Evolutionary conservation across 2,329 filamentous ascomycete genomes (phyloP).

Genomic region (Hypocreales sp.): DNA sequence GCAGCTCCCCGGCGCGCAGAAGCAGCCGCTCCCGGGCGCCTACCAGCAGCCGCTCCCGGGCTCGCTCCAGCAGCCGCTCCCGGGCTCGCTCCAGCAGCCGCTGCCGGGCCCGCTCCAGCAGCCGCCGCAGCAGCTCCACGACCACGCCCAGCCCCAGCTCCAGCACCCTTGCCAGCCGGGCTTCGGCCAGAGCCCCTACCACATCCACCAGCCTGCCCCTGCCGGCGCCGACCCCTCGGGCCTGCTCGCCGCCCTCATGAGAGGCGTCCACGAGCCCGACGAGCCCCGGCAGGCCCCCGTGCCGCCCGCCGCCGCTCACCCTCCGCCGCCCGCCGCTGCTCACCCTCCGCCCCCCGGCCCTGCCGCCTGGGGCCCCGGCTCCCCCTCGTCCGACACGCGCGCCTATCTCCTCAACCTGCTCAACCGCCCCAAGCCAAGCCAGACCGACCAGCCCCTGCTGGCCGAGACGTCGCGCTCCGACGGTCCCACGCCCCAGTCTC

Average conservation of each 20-base stretch:
- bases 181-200: constrained; percentile 8
- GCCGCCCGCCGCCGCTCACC: constrained; percentile 9
- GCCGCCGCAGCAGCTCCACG: constrained; percentile 11
- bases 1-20: constrained; percentile 12
- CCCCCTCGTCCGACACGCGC: constrained; percentile 55
- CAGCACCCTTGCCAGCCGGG: constrained; percentile 7
- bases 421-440: constrained; percentile 57
- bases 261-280: constrained; percentile 36
- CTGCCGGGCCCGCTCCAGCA: constrained; percentile 4
- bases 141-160: constrained; percentile 8
- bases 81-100: constrained; percentile 7
- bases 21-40: too few relatives aligned
- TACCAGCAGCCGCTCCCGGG: constrained; percentile 10
- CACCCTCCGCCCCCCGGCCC: too few relatives aligned
- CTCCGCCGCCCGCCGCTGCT: too few relatives aligned
- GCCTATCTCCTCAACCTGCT: constrained; percentile 76
- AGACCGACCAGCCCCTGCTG: constrained; percentile 32
- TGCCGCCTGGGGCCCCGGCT: constrained; percentile 28
- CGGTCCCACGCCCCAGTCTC: constrained; percentile 29
- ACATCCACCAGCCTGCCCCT: constrained; percentile 41
- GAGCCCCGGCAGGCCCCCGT: constrained; percentile 12
- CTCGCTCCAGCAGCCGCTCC: constrained; percentile 7
- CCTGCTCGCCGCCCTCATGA: constrained; percentile 44
- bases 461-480: constrained; percentile 26
- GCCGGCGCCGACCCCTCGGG: constrained; percentile 39